A percentile compares a stretch with the other conserved stretches of the same genome.
phyloP scores from a whole-genome alignment of 306 rosid species.

The Luffa acutangula region DNA sequence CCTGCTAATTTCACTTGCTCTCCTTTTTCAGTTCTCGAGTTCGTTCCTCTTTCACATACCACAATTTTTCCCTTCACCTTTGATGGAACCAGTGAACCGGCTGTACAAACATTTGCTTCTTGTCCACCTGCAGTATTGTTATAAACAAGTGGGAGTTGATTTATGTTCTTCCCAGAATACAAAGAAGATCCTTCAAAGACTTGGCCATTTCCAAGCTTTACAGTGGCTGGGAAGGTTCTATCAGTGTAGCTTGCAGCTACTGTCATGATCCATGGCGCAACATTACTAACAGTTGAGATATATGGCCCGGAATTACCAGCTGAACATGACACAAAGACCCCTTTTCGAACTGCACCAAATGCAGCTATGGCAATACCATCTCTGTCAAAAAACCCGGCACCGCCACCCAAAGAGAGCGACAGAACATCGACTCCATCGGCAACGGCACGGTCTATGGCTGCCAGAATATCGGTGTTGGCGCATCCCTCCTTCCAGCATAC shows the following conservation, averaged over 20 bases:
- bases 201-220: constrained; percentile 50
- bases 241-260: constrained; percentile 72
- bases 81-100: constrained; percentile 28
- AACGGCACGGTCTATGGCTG: constrained; percentile 59
- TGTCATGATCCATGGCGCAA: constrained; percentile 73
- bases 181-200: constrained; percentile 48
- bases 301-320: constrained; percentile 74
- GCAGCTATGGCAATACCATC: constrained; percentile 57
- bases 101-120: constrained; percentile 31
- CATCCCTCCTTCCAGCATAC: constrained; percentile 69
- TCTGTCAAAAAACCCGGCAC: constrained; percentile 26
- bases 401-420: constrained; percentile 61
- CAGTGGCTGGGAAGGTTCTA: constrained; percentile 42
- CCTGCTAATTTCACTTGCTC: constrained; percentile 46
- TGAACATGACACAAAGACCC: constrained; percentile 57
- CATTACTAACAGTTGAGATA: constrained; percentile 35
- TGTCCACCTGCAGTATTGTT: constrained; percentile 35
- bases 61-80: constrained; percentile 52
- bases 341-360: constrained; percentile 42
- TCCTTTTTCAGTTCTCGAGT: constrained; percentile 39
- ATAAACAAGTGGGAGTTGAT: constrained; percentile 37
- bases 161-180: constrained; percentile 28
- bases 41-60: constrained; percentile 45
- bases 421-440: constrained; percentile 60
- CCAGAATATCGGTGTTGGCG: constrained; percentile 45